Base-by-base conservation (phyloP, 768 basidiomycete species). In the Leccinum boreale region DNA sequence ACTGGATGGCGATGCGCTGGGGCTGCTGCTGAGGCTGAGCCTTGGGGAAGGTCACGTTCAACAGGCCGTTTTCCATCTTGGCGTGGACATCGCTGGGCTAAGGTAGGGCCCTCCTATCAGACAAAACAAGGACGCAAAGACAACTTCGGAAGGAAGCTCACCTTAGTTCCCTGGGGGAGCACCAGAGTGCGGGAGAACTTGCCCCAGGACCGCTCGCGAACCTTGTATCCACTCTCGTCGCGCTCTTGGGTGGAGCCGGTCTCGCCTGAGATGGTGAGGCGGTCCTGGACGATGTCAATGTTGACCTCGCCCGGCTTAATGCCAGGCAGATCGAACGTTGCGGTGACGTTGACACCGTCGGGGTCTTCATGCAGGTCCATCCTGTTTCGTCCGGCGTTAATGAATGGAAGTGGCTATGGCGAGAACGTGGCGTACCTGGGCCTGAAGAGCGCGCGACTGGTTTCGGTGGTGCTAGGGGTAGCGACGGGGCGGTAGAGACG, bases 281-380 rank as follows among this genome's bases (percentile, higher is more conserved):
- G 70, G 58, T 79, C 78, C 58, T 79, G 75, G 57, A 79, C 76
- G 8, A 83, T 63, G 55, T 85, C 83, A 61, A 86, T 78, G 51
- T 70, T 69, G 50, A 85, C 72, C 59, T 84, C 70, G 48, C 82
- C 26, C 0, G 26, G 26, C 56, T 71, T 71, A 39, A 85, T 28
- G 19, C 84, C 84, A 0, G 85, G 84, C 7, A 86, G 70, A 61
- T 86, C 85, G 64, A 86, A 83, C 7, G 75, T 68, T 44, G 84
- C 84, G 0, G 80, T 81, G 39, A 85, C 79, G 36, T 72, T 64
- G 62, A 83, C 82, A 23, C 67, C 70, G 21, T 79, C 74, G 1
- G 62, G 48, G 56, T 82, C 71, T 62, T 85, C 82, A 62, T 82
- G 79, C 14, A 85, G 69, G 60, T 85, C 82, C 78, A 85, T 79